phyloP scores from a whole-genome alignment of 2,329 filamentous ascomycete genomes.

The Cytospora schulzeri region DNA sequence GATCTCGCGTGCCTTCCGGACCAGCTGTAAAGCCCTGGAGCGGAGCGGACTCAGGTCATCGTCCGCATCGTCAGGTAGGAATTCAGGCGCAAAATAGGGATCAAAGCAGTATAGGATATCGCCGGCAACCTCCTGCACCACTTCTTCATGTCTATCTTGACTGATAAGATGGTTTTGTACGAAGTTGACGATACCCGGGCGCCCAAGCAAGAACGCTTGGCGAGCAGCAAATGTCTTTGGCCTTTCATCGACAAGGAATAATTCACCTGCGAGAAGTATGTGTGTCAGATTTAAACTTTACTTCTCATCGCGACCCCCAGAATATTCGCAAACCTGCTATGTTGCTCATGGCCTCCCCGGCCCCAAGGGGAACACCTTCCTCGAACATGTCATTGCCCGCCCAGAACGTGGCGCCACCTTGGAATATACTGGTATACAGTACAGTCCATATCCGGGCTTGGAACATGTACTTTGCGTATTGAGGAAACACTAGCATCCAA shows the following conservation, averaged over 20 bases:
- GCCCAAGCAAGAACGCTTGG: neutral
- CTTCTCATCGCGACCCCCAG: too few species aligned
- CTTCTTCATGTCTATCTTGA: too few species aligned
- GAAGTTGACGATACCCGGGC: neutral
- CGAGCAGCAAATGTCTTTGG: neutral
- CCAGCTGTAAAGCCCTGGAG: neutral
- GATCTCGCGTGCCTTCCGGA: conserved; percentile 6
- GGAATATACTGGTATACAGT: conserved; percentile 4
- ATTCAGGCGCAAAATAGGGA: conserved; percentile 7
- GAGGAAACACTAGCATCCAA: neutral
- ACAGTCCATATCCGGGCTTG: conserved; percentile 13
- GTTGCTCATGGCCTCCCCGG: neutral
- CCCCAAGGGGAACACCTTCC: neutral
- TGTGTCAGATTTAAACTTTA: neutral
- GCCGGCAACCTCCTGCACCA: neutral
- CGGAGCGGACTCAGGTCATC: neutral
- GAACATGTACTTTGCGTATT: conserved; percentile 10
- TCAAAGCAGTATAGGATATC: conserved; percentile 5
- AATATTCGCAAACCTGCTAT: neutral
- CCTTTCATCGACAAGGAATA: neutral
- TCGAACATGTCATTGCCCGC: neutral
- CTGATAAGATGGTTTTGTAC: neutral
- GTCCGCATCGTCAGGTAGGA: neutral
- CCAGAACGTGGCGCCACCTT: neutral
- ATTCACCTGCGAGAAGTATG: neutral